phyloP scores from a whole-genome alignment of 75 land plant species.

The Cryptomeria japonica region DNA sequence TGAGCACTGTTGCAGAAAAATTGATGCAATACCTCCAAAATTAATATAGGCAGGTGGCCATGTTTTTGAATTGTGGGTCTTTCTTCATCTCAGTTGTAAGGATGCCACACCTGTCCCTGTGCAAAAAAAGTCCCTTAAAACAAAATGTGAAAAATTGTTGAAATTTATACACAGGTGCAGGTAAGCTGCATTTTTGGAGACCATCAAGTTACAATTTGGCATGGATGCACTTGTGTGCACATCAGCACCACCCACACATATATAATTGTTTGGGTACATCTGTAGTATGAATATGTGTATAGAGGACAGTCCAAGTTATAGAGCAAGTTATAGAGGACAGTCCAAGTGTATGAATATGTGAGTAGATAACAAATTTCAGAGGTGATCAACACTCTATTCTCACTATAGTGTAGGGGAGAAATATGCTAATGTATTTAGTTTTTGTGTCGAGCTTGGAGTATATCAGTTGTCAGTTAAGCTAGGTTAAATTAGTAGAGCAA shows the following conservation, averaged over 20 bases:
- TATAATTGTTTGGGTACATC: neutral
- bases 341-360: neutral
- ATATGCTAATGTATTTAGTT: neutral
- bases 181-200: neutral
- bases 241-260: neutral
- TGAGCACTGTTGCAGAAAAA: neutral
- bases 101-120: neutral
- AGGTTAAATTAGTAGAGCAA: neutral
- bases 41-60: neutral
- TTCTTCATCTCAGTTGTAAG: neutral
- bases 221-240: neutral
- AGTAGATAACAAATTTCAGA: neutral
- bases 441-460: too few relatives aligned
- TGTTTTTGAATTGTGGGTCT: neutral
- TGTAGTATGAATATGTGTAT: neutral
- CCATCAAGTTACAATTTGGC: neutral
- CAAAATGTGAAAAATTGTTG: neutral
- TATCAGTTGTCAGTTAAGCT: too few relatives aligned
- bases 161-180: neutral
- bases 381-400: neutral
- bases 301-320: neutral
- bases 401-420: neutral
- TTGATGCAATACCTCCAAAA: neutral
- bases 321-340: neutral
- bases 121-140: too few relatives aligned